Base-by-base conservation (phyloP, 495 filamentous ascomycete genomes). In the Aspergillus affinis region DNA sequence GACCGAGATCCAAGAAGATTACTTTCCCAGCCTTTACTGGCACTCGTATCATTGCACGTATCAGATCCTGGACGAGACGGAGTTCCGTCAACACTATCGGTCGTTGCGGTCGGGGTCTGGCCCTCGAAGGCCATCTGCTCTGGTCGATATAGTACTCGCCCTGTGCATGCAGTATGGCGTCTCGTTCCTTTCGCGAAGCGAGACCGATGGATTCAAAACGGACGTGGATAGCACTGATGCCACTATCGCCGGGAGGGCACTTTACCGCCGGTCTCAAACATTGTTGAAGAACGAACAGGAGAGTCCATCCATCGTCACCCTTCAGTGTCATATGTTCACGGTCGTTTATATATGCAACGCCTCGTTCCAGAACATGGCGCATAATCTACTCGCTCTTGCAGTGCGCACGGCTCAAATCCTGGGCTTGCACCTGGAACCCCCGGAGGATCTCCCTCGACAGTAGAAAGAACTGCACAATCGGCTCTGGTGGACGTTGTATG, bases 131-230 rank as follows among this genome's bases (percentile, higher is more conserved):
- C 30, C 44, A n/a, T 63, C 61, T 2, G 70, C 80, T 7, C 70
- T 82, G 3, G 77, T 80, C 9, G 81, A 84, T 55, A 82, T 82
- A 17, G 59, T 81, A 27, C 64, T 84, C 23, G 80, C 80, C 4
- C 30, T 82, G 21, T 79, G 72, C 51, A 79, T 82, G 71, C 79
- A 82, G 65, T 78, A 79, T 21, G 17, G 45, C 32, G 48, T 52
- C 47, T 30, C 61, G 32, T 26, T 51, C 13, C 19, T 56, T 6
- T n/a, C 23, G 0, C 36, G 50, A 0, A 10, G 21, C 2, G 46
- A 23, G 6, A 21, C 52, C 6, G 49, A 59, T 13, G n/a, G 27
- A 9, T 32, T 32, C 30, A 32, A 32, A 32, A 19, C 13, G 36
- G 44, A 50, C 20, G 50, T 68, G 32, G 67, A 61, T 49, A 50